These are phyloP conservation scores for Kwoniella newhampshirensis DNA, from an alignment of 768 basidiomycete species.

Conservation along the genomic window DNA sequence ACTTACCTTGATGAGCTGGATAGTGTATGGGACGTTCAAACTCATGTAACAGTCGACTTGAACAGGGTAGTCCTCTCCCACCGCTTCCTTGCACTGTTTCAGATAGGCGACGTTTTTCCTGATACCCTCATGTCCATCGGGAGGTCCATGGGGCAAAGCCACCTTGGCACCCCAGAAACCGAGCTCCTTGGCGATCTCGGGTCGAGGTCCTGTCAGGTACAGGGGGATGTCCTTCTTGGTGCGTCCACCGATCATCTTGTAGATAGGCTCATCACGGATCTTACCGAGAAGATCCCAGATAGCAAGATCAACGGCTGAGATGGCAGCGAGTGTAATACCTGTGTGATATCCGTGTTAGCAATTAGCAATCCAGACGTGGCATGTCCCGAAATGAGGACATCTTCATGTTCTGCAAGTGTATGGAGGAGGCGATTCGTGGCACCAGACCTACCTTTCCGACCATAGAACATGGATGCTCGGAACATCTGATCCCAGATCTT, in stretches of 20 bases:
- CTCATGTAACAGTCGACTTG: slow-evolving; percentile 55
- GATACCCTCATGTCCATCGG: slow-evolving; percentile 52
- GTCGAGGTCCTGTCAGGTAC: slow-evolving; percentile 54
- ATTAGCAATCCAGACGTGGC: not conserved
- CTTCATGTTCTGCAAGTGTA: not conserved
- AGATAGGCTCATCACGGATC: slow-evolving; percentile 55
- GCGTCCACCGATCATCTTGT: slow-evolving; percentile 56
- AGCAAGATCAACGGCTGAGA: slow-evolving; percentile 55
- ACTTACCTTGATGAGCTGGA: slow-evolving; percentile 51
- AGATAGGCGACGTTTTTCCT: slow-evolving; percentile 54
- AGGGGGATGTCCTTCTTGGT: slow-evolving; percentile 55
- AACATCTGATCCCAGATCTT: slow-evolving; percentile 55
- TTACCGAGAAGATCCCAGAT: slow-evolving; percentile 56
- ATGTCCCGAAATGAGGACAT: not conserved
- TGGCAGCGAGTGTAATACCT: slow-evolving; percentile 53
- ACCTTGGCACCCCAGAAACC: slow-evolving; percentile 56
- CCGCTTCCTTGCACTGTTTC: slow-evolving; percentile 45
- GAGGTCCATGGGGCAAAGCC: slow-evolving; percentile 53
- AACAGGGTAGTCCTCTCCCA: slow-evolving; percentile 54
- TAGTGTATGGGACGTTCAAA: slow-evolving; percentile 49
- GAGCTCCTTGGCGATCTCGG: slow-evolving; percentile 51
- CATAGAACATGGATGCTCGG: slow-evolving; percentile 55
- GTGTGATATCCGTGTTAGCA: not conserved
- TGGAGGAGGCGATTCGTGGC: not conserved
- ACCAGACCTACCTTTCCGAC: slow-evolving; percentile 47